Percentiles rank a stretch among this genome's conserved stretches.
Conservation (phyloP, 192 early-diverging fungal genomes). For the Rhizoclosmatium globosum region DNA sequence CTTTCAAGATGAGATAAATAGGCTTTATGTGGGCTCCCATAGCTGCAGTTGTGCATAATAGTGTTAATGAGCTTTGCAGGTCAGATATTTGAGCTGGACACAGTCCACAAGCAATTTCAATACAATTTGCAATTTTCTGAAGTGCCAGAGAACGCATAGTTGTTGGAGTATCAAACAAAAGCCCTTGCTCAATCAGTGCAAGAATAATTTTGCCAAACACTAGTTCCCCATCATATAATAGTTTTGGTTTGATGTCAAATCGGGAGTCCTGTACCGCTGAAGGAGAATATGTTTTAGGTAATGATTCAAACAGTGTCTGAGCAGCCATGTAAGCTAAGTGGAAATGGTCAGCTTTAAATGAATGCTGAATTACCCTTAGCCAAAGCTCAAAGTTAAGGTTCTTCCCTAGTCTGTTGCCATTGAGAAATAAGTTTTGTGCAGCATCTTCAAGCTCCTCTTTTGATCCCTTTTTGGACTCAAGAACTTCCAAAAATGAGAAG, state of each 20-base stretch:
- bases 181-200: neutral
- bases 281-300: neutral
- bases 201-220: slow-evolving; percentile 19
- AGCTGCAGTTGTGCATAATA: neutral
- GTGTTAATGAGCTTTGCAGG: neutral
- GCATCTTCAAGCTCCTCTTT: slow-evolving; percentile 35
- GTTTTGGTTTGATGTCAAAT: neutral
- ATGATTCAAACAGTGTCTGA: neutral
- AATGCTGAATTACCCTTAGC: slow-evolving; percentile 19
- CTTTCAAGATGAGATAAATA: slow-evolving; percentile 12
- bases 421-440: neutral
- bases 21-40: neutral
- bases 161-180: slow-evolving; percentile 7
- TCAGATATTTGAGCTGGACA: neutral
- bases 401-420: neutral
- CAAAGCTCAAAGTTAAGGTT: slow-evolving; percentile 17
- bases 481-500: neutral
- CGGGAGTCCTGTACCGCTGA: neutral
- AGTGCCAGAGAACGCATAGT: slow-evolving; percentile 4
- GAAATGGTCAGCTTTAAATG: slow-evolving; percentile 12
- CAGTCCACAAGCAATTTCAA: neutral
- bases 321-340: slow-evolving; percentile 21
- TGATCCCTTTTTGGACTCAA: slow-evolving; percentile 20
- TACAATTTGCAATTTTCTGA: slow-evolving; percentile 1
- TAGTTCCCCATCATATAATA: slow-evolving; percentile 3